These are phyloP conservation scores for Pneumocystis murina DNA, from an alignment of 1,139 yeast species.

Conservation along the genomic window DNA sequence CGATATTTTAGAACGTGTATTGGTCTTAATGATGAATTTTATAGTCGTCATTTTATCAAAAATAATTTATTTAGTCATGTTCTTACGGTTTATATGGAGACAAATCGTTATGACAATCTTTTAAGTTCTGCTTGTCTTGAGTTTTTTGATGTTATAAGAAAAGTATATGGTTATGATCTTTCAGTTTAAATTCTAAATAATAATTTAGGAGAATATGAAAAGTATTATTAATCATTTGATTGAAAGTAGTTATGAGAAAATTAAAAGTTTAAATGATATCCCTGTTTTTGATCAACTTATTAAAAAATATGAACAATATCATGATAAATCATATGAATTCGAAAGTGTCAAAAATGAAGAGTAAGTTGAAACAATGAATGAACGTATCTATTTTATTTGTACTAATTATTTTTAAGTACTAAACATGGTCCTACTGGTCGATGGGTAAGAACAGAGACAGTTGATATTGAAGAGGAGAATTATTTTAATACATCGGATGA, in stretches of 20 bases:
- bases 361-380: slow-evolving; percentile 18
- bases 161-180: slow-evolving; percentile 1
- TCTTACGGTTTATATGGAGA: slow-evolving; percentile 37
- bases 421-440: slow-evolving; percentile 5
- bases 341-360: background rate
- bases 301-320: slow-evolving; percentile 9
- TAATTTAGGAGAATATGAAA: slow-evolving; percentile 21
- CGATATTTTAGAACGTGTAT: slow-evolving; percentile 49
- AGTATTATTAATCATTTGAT: slow-evolving; percentile 36
- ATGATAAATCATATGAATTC: slow-evolving; percentile 7
- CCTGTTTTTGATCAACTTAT: slow-evolving; percentile 9
- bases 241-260: slow-evolving; percentile 29
- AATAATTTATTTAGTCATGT: slow-evolving; percentile 39
- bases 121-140: slow-evolving; percentile 67
- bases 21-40: slow-evolving; percentile 44
- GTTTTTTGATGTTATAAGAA: slow-evolving; percentile 33
- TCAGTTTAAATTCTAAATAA: slow-evolving; percentile 29
- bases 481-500: slow-evolving; percentile 15
- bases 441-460: slow-evolving; percentile 11
- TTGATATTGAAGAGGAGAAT: slow-evolving; percentile 11
- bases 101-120: slow-evolving; percentile 42
- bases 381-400: slow-evolving; percentile 16
- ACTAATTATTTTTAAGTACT: slow-evolving; percentile 6
- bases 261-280: slow-evolving; percentile 26
- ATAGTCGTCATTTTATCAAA: slow-evolving; percentile 42